These are phyloP conservation scores for Dorcoceras hygrometricum DNA, from an alignment of 257 asterid species.

Conservation along the genomic window DNA sequence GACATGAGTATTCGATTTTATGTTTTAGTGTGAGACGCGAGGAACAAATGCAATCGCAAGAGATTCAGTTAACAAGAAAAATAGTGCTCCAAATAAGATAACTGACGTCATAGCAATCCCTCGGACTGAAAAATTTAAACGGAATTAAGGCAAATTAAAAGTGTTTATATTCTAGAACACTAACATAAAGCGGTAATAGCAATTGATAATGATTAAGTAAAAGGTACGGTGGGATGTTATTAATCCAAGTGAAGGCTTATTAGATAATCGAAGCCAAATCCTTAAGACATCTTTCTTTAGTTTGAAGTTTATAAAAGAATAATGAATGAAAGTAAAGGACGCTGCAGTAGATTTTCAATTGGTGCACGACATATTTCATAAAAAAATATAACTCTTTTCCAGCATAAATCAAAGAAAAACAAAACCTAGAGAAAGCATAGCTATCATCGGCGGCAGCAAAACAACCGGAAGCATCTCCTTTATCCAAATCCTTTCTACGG, in stretches of 20 bases:
- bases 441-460: slow-evolving; percentile 42
- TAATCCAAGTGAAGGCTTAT: too few relatives aligned
- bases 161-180: background rate
- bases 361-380: background rate
- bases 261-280: background rate
- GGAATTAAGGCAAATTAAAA: background rate
- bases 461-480: slow-evolving; percentile 43
- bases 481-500: slow-evolving; percentile 44
- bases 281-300: background rate
- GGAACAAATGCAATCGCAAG: background rate
- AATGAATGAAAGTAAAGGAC: too few relatives aligned
- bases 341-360: background rate
- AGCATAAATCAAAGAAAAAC: slow-evolving; percentile 10
- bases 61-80: background rate
- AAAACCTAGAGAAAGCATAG: slow-evolving; percentile 62
- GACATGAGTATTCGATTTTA: background rate
- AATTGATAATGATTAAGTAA: too few relatives aligned
- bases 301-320: too few relatives aligned
- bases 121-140: too few relatives aligned
- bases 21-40: background rate
- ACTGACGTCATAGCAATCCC: background rate
- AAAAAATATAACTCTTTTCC: background rate
- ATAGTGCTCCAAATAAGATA: background rate
- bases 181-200: background rate
- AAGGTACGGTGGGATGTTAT: background rate